Base-by-base conservation (phyloP, 2,329 filamentous ascomycete genomes). In the Sporothrix schenckii region DNA sequence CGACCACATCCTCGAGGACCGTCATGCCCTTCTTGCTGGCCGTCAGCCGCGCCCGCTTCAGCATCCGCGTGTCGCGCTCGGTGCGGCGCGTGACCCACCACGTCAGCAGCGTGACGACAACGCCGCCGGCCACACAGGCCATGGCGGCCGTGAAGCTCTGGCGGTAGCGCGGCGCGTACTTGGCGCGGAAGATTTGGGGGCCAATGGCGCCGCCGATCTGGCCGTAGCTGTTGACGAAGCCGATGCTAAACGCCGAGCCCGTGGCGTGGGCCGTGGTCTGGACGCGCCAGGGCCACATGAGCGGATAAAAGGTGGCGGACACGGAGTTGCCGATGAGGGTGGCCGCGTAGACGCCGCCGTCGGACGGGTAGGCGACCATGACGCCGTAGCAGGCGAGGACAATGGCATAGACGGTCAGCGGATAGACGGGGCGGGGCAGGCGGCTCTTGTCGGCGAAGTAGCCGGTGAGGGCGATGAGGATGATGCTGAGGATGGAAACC, bases 301-400 rank as follows among this genome's bases (percentile, higher is more conserved):
- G 54, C 10, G 71, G 80, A 72, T 76, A 80, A 67, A 76, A 75
- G 67, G 78, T 80, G 47, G 74, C 75, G 54, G 80, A 80, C 75
- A 79, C 83, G 72, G 82, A 79, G 63, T 79, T 79, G 70, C 81
- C 84, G 0, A 84, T 85, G 70, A 84, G 75, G 41, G 84, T 81
- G 44, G 82, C 81, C 30, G 77, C 79, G 65, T 82, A 77, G 21
- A 78, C 72, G 16, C 78, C 71, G 27, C 76, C 77, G 21, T 71
- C 60, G 41, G 58, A 71, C 19, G 71, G 72, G 14, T 71, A 72
- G n/a, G 71, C 68, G 6, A 71, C 50, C 34, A 71, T 30, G 58
- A 73, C 71, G 34, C 68, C 71, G 54, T 72, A 73, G 70, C 70
- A 72, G 16, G 54, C 66, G 39, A 72, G 70, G 9, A 72, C 53